Base-by-base conservation (phyloP, 495 filamentous ascomycete species). In the Thermothielavioides terrestris region DNA sequence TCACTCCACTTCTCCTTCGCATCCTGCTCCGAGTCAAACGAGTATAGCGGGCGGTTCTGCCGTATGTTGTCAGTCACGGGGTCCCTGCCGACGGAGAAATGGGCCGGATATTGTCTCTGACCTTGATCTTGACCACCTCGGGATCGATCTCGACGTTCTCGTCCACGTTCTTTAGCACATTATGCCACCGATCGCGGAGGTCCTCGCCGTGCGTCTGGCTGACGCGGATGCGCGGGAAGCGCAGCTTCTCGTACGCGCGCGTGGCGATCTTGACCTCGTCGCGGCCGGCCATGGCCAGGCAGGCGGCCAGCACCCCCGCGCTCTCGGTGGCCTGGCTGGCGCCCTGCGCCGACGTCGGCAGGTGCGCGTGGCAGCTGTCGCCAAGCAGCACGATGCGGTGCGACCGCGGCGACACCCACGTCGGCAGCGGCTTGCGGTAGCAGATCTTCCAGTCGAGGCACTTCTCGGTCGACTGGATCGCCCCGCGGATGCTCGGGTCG, bases 391-490 rank as follows among this genome's bases (percentile, higher is more conserved):
- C 71, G 43, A 77, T 68, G 44, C 61, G 66, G 41, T 74, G 67
- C 35, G 70, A 72, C 30, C 49, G 49, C 14, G 70, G 54, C 23
- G 49, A 73, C 5, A 74, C 58, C 74, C 74, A 77, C 1, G 67
- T 74, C 0, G 69, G 66, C 23, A 76, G 58, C 22, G 72, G 72
- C 39, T 74, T 70, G 25, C 72, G 58, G 44, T 74, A 76, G 47
- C 71, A 74, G 26, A 76, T 74, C 59, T 74, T 76, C 71, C 71
- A 76, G 55, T 76, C 73, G 1, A 77, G 57, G 31, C 68, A 74
- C 12, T 65, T 63, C 12, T 68, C 62, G n/a, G 75, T 76, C 51
- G 72, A 70, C 36, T 63, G 63, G 20, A 76, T 69, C 6, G 71
- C 71, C 7, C 68, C 68, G 22, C 56, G 63, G 42, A 76, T 74